Evolutionary conservation across 768 basidiomycete genomes (phyloP), one percentile per base, ranked within the genome.

Genomic region (Coprinellus micaceus): DNA sequence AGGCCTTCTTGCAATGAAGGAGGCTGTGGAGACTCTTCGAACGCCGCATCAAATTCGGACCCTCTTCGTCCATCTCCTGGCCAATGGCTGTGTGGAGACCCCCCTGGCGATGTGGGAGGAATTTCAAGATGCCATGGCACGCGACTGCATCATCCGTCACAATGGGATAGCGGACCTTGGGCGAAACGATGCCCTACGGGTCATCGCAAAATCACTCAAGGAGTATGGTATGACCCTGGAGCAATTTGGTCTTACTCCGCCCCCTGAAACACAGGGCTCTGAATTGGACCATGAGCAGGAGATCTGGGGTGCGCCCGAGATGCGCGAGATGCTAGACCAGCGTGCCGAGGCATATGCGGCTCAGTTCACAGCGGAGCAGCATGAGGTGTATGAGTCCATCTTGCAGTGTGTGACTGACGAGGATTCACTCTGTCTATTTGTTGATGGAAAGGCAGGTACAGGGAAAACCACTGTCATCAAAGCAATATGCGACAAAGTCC

Each of bases 401-500:
- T 29, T 37, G 13, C 13, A 51, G 6, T 11, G n/a, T 2, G 49
- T 37, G 7, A 9, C 49, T 9, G 33, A 60, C 1, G 30, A 52
- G 0, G 22, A 41, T 1, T 61, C 66, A 4, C 56, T 70, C 0
- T 62, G 55, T 33, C 58, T 64, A 9, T 76, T 75, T 54, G 52
- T 77, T 7, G 70, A 76, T 58, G 74, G 76, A 1, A 69, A 71
- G 52, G 75, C 75, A 1, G 76, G 76, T 0, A 58, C 72, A 3
- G 77, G 75, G 0, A 78, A 78, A 60, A 77, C 75, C 0, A 73
- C 66, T 30, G 29, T 76, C 1, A 55, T 73, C 1, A 69, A 69
- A 33, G 63, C 73, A 0, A 50, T 78, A 4, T 72, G 71, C 45
- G 67, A 68, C 54, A 61, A 58, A 26, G 37, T 76, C 0, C 60